phyloP scores from a whole-genome alignment of 768 basidiomycete genomes.

The Porpolomopsis calyptriformis region DNA sequence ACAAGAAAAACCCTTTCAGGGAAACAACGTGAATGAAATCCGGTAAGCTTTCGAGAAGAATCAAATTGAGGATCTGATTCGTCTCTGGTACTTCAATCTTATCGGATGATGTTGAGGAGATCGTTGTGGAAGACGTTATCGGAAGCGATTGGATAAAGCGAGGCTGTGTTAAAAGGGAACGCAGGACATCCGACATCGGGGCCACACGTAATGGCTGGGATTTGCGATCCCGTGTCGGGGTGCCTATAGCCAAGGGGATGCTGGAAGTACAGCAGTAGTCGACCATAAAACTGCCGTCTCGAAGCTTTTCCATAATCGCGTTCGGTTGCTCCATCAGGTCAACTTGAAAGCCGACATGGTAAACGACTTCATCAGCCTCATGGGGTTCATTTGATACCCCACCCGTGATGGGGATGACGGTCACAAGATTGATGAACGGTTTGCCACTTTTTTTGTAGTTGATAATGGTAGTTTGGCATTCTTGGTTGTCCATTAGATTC shows the following conservation, averaged over 20 bases:
- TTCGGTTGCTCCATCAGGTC: conserved; percentile 83
- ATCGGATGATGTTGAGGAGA: conserved; percentile 19
- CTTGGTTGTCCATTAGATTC: conserved; percentile 60
- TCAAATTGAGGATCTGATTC: conserved; percentile 41
- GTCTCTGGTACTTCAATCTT: conserved; percentile 17
- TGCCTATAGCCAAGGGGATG: conserved; percentile 4
- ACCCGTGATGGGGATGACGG: conserved; percentile 76
- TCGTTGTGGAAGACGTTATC: conserved; percentile 30
- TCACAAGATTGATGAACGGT: conserved; percentile 87
- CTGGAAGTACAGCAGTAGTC: conserved; percentile 37
- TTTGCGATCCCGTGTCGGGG: conserved; percentile 23
- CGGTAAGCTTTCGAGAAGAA: conserved; percentile 51
- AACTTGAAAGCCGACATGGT: conserved; percentile 92
- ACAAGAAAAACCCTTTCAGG: conserved; percentile 86
- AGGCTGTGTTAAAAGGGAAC: conserved; percentile 28
- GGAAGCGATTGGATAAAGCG: conserved; percentile 39
- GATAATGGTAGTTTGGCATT: conserved; percentile 78
- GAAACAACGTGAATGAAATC: conserved; percentile 90
- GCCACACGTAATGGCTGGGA: conserved; percentile 18
- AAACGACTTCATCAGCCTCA: conserved; percentile 63
- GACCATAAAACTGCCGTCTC: conserved; percentile 66
- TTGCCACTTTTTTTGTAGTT: conserved; percentile 82
- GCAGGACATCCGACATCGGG: conserved; percentile 44
- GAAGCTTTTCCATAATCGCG: conserved; percentile 67
- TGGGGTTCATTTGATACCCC: conserved; percentile 37